phyloP scores from a whole-genome alignment of 352 stramenopile species.

The Phytophthora litchii region DNA sequence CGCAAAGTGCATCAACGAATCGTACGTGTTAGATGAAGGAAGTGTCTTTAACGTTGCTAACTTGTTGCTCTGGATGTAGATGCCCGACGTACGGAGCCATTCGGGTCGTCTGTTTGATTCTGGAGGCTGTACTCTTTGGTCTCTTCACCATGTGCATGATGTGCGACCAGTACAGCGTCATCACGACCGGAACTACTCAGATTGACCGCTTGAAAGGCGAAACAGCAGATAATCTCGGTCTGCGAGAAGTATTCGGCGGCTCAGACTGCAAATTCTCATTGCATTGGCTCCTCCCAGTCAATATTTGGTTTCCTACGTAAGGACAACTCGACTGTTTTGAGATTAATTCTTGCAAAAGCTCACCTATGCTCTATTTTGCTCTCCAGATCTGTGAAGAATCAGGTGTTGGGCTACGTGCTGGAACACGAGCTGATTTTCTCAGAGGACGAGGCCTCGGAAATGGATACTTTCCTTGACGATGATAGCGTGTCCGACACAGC shows the following conservation, averaged over 20 bases:
- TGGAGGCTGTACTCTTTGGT: slow-evolving; percentile 95
- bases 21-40: slow-evolving; percentile 41
- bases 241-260: slow-evolving; percentile 87
- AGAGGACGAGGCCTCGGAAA: slow-evolving; percentile 77
- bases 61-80: slow-evolving; percentile 31
- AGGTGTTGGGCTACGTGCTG: slow-evolving; percentile 83
- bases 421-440: slow-evolving; percentile 71
- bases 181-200: slow-evolving; percentile 95
- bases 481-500: slow-evolving; percentile 39
- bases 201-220: slow-evolving; percentile 98
- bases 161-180: slow-evolving; percentile 98
- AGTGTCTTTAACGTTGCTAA: slow-evolving; percentile 1
- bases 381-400: slow-evolving; percentile 77
- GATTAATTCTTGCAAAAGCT: slow-evolving; percentile 1
- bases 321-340: slow-evolving; percentile 11
- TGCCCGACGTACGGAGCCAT: slow-evolving; percentile 79
- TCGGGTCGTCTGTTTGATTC: slow-evolving; percentile 84
- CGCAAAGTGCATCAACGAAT: slow-evolving; percentile 84
- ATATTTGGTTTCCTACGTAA: slow-evolving; percentile 88
- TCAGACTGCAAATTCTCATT: slow-evolving; percentile 58
- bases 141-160: slow-evolving; percentile 99
- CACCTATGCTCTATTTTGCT: slow-evolving; percentile 7
- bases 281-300: slow-evolving; percentile 84
- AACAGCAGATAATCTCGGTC: slow-evolving; percentile 65
- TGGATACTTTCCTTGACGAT: slow-evolving; percentile 74